Evolutionary conservation across 768 basidiomycete genomes (phyloP).

Genomic region (Pholiota microspora): DNA sequence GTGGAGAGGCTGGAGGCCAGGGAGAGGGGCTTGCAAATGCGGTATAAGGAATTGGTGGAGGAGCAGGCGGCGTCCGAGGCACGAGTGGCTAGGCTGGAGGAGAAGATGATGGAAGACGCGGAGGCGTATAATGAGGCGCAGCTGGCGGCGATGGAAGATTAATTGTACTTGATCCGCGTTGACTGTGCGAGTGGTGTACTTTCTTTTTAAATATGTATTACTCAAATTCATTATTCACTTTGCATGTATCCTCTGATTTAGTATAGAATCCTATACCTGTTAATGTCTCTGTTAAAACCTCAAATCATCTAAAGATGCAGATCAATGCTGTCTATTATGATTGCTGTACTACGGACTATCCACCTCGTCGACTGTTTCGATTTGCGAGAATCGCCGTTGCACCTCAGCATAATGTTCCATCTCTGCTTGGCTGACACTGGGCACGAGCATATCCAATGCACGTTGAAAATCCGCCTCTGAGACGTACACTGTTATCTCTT

Average conservation of each 20-base stretch:
- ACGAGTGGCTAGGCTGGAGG: constrained; percentile 68
- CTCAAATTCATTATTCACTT: not conserved
- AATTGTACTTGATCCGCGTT: constrained; percentile 4
- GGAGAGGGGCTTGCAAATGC: constrained; percentile 76
- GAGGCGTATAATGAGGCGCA: constrained; percentile 79
- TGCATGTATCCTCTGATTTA: not conserved
- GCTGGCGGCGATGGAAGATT: constrained; percentile 60
- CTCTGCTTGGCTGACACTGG: constrained; percentile 83
- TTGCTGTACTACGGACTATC: not conserved
- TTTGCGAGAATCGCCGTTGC: constrained; percentile 62
- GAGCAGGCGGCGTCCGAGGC: constrained; percentile 62
- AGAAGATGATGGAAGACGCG: constrained; percentile 82
- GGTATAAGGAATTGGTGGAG: constrained; percentile 79
- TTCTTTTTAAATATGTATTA: not conserved
- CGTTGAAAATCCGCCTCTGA: constrained; percentile 69
- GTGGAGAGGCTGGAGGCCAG: constrained; percentile 76
- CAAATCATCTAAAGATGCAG: no score
- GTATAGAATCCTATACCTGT: not conserved
- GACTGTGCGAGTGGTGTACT: not conserved
- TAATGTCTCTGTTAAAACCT: not conserved
- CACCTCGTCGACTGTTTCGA: not conserved
- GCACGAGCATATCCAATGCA: constrained; percentile 70
- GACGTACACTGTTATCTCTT: constrained; percentile 77
- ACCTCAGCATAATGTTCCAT: constrained; percentile 81
- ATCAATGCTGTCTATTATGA: no score